A percentile compares a stretch with the other conserved stretches of the same genome.
Conservation (phyloP, 164 flowering plant species). For the Stephania japonica region DNA sequence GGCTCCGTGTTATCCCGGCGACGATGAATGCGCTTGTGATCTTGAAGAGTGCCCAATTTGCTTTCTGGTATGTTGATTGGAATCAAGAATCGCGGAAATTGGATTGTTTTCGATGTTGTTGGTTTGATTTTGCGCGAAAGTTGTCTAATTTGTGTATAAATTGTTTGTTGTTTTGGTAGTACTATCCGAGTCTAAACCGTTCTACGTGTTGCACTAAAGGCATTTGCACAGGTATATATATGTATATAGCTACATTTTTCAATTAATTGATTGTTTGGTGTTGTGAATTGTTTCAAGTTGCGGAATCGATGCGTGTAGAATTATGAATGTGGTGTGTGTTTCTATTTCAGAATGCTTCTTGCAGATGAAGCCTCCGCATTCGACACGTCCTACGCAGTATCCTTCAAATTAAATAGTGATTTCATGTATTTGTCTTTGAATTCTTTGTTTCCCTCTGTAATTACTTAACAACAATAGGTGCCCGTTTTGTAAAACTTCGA, state of each 20-base stretch:
- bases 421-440: neutral
- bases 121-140: neutral
- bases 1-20: conserved; percentile 95
- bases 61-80: conserved; percentile 65
- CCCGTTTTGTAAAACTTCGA: conserved; percentile 91
- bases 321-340: neutral
- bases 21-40: conserved; percentile 56
- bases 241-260: neutral
- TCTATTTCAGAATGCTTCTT: conserved; percentile 75
- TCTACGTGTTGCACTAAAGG: conserved; percentile 96
- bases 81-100: neutral
- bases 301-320: neutral
- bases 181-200: conserved; percentile 93
- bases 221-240: conserved; percentile 83
- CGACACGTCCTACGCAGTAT: conserved; percentile 97
- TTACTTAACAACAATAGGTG: conserved; percentile 63
- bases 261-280: neutral
- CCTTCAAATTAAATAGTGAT: conserved; percentile 30
- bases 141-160: neutral
- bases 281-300: neutral
- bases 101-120: neutral
- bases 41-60: conserved; percentile 97
- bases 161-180: conserved; percentile 34
- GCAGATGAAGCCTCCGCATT: conserved; percentile 94
- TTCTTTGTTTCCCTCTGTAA: neutral